Evolutionary conservation across 805 yeast genomes (phyloP).

Genomic region (Sugiyamaella americana): DNA sequence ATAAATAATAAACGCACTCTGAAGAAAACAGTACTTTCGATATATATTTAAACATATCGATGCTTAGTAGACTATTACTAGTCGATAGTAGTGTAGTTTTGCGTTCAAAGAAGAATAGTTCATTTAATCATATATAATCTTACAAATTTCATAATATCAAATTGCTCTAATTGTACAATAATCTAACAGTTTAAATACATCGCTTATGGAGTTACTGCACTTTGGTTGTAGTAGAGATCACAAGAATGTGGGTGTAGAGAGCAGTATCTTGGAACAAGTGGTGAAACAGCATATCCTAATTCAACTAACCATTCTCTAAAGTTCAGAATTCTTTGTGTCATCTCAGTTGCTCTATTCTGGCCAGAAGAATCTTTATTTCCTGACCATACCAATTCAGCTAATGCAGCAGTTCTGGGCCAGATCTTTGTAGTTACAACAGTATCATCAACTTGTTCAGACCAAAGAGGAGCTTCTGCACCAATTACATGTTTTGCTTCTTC

Average conservation of each 20-base stretch:
- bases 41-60: too few species aligned
- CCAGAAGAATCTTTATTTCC: slow-evolving; percentile 34
- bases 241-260: slow-evolving; percentile 36
- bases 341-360: slow-evolving; percentile 26
- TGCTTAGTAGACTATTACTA: too few species aligned
- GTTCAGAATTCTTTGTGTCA: slow-evolving; percentile 36
- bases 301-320: slow-evolving; percentile 38
- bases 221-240: slow-evolving; percentile 26
- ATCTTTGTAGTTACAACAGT: slow-evolving; percentile 30
- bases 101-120: too few species aligned
- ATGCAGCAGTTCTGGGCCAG: slow-evolving; percentile 41
- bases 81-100: too few species aligned
- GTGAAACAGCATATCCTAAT: slow-evolving; percentile 32
- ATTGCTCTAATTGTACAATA: background rate
- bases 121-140: too few species aligned
- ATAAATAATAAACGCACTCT: too few species aligned
- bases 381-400: slow-evolving; percentile 39
- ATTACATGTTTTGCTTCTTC: slow-evolving; percentile 30
- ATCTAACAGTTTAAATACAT: background rate
- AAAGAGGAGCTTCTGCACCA: slow-evolving; percentile 38
- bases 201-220: slow-evolving; percentile 8
- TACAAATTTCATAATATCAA: too few species aligned
- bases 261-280: slow-evolving; percentile 37
- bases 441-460: slow-evolving; percentile 38
- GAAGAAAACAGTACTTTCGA: too few species aligned